Base-by-base conservation (phyloP, 1,284 basidiomycete species). In the Earliella scabrosa region DNA sequence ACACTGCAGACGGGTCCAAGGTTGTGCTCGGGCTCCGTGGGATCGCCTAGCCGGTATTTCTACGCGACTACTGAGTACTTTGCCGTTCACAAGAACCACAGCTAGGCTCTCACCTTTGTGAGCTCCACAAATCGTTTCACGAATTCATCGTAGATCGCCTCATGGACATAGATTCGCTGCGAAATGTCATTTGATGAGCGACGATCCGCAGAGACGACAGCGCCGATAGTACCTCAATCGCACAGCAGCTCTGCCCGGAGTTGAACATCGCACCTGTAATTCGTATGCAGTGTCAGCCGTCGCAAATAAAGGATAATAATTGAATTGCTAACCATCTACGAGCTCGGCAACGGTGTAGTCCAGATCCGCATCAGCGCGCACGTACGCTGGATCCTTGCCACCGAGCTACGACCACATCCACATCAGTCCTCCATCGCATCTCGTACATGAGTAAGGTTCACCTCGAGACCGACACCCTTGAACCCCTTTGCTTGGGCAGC, bases 371-470 rank as follows among this genome's bases (percentile, higher is more conserved):
- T 98, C 95, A 1, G 82, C 74, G 27, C 94, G 81, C 7, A 98
- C 95, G 67, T 97, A 98, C 0, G 96, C 96, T 7, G 96, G 93
- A 68, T 98, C 95, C 73, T 98, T 98, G 1, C 96, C 96, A 4
- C 96, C 96, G 16, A 98, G 84, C 88, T 98, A 4, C 29, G 36
- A n/a, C n/a, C n/a, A n/a, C n/a, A n/a, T n/a, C n/a, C n/a, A n/a
- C n/a, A n/a, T n/a, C n/a, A n/a, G n/a, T n/a, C n/a, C n/a, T n/a
- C n/a, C n/a, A n/a, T n/a, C n/a, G n/a, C n/a, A n/a, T n/a, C n/a
- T n/a, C n/a, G n/a, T n/a, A n/a, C n/a, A n/a, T n/a, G n/a, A n/a
- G n/a, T n/a, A n/a, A n/a, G n/a, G n/a, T 70, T 43, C 63, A 88
- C 88, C 80, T 92, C 92, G 29, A 92, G 76, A 0, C 79, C 88